Evolutionary conservation across 306 rosid species (phyloP), one percentile per base, ranked within the genome.

Genomic region (Styphnolobium japonicum): DNA sequence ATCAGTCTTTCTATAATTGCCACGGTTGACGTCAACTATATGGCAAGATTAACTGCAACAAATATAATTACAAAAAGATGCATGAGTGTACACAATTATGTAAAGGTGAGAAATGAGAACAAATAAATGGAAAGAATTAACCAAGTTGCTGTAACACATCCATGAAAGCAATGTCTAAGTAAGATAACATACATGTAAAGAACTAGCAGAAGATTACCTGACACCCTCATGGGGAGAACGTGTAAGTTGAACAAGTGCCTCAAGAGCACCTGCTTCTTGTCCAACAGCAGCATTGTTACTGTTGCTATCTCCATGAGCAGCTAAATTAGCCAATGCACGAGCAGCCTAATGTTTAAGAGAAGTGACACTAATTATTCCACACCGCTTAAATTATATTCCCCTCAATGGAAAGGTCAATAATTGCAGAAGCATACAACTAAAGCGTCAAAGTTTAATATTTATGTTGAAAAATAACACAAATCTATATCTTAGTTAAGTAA

Each of bases 251-350:
- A 96, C 99, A 72, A 96, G 99, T 73, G 99, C 99, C 85, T 96
- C 98, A 62, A 96, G 99, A 76, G 99, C 94, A 79, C 99, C 99
- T 37, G 97, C 98, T 88, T 96, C 99, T 81, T 92, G 97, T 67
- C 99, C 99, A 66, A 96, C 98, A 49, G 98, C 98, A 45, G 99
- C 92, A 85, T 96, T 96, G 82, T 96, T 96, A 79, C 89, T 93
- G 80, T 96, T 96, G 85, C 99, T 96, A 81, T 96, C 99, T 80
- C 99, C 99, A 81, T 96, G 99, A 72, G 99, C 99, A 83, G 99
- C 99, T 89, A 96, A 89, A 78, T 96, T 96, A 39, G 99, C 99
- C 92, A 96, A 91, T 40, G 99, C 99, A 46, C 99, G 99, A 76
- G 99, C 98, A 83, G 99, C 99, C 99, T 96, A 81, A 75, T 76